Conservation (phyloP, 768 basidiomycete species). For the Agaricus sinodeliciosus region DNA sequence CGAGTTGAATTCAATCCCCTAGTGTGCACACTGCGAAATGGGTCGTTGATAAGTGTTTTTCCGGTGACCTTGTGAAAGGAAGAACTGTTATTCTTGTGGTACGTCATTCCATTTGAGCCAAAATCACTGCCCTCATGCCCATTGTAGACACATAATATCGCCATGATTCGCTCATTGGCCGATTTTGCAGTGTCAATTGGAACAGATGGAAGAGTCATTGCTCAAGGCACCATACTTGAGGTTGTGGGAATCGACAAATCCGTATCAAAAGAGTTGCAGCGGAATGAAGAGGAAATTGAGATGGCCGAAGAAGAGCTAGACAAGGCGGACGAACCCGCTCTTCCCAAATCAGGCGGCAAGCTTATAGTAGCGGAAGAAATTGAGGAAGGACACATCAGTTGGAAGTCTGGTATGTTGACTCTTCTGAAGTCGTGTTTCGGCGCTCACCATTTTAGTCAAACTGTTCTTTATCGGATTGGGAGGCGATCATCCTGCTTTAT, state of each 20-base stretch:
- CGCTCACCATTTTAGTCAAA: constrained; percentile 18
- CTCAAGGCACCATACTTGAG: constrained; percentile 42
- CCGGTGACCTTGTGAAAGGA: constrained; percentile 66
- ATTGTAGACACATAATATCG: constrained; percentile 40
- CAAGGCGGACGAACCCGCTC: constrained; percentile 16
- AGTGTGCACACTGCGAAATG: constrained; percentile 76
- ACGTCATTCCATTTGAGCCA: constrained; percentile 12
- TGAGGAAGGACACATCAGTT: constrained; percentile 51
- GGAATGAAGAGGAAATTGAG: constrained; percentile 22
- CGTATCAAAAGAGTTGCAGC: constrained; percentile 17
- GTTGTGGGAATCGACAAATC: constrained; percentile 29
- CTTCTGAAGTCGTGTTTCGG: not conserved
- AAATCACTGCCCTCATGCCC: not conserved
- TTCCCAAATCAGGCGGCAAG: constrained; percentile 38
- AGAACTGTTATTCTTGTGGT: constrained; percentile 81
- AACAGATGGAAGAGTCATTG: constrained; percentile 43
- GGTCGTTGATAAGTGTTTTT: constrained; percentile 70
- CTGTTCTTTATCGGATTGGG: constrained; percentile 29
- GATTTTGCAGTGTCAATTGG: constrained; percentile 49
- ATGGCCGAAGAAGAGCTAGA: constrained; percentile 17
- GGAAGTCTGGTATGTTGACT: constrained; percentile 31
- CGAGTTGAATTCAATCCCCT: not conserved
- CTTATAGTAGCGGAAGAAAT: constrained; percentile 59
- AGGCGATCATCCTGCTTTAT: constrained; percentile 24
- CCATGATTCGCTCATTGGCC: constrained; percentile 44